Evolutionary conservation across 2,329 filamentous ascomycete genomes (phyloP).

Genomic region (Fusarium aywerte): DNA sequence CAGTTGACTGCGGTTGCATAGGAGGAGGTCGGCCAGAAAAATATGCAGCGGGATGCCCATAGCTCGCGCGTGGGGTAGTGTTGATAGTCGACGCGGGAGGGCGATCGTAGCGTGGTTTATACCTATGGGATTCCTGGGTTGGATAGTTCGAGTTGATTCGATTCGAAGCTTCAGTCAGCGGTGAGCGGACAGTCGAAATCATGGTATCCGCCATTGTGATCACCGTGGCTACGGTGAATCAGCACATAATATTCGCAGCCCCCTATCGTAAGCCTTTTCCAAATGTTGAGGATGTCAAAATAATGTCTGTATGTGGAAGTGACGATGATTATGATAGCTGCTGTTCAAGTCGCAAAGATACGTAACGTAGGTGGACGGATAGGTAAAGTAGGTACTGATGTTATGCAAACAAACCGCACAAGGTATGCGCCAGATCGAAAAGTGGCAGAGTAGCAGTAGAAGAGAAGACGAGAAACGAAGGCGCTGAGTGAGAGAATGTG

Average conservation of each 20-base stretch:
- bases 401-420: constrained; percentile 22
- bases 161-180: constrained; percentile 60
- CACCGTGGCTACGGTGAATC: constrained; percentile 41
- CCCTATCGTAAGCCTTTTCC: constrained; percentile 16
- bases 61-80: constrained; percentile 27
- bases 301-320: constrained; percentile 9
- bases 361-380: not conserved
- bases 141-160: constrained; percentile 58
- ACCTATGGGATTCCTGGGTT: constrained; percentile 41
- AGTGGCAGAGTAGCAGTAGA: constrained; percentile 19
- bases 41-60: constrained; percentile 31
- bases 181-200: constrained; percentile 51
- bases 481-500: constrained; percentile 6
- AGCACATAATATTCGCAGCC: constrained; percentile 51
- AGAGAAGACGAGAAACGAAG: constrained; percentile 27
- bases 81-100: constrained; percentile 21
- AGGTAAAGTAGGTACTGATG: constrained; percentile 6
- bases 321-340: constrained; percentile 7
- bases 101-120: constrained; percentile 49
- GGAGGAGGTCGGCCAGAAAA: constrained; percentile 32
- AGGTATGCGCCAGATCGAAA: constrained; percentile 11
- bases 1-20: constrained; percentile 20
- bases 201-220: constrained; percentile 50
- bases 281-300: constrained; percentile 27
- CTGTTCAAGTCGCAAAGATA: not conserved